Percentiles rank a stretch among this genome's conserved stretches.
Evolutionary conservation across 257 asterid genomes (phyloP).

Genomic region (Ehretia macrophylla): DNA sequence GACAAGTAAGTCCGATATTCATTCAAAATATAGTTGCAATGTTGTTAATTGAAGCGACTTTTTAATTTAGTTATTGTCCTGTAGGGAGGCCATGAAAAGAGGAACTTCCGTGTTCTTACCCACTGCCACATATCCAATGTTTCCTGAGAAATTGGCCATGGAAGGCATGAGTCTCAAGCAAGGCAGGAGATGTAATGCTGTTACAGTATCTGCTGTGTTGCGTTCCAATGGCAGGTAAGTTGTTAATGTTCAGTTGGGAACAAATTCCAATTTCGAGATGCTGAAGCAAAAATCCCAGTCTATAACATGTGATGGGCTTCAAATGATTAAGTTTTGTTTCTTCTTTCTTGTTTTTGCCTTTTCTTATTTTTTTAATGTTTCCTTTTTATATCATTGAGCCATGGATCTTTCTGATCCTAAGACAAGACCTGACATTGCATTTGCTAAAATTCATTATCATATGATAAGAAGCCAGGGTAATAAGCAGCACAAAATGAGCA

Average conservation of each 20-base stretch:
- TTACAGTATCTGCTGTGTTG: constrained; percentile 79
- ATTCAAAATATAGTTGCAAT: constrained; percentile 8
- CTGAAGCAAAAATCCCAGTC: not conserved
- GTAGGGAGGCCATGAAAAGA: constrained; percentile 92
- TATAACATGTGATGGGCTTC: not conserved
- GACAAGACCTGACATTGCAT: too few relatives aligned
- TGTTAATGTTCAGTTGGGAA: constrained; percentile 1
- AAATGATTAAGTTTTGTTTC: too few relatives aligned
- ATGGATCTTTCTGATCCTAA: too few relatives aligned
- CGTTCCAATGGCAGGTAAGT: constrained; percentile 84
- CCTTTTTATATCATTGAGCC: too few relatives aligned
- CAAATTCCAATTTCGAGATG: too few relatives aligned
- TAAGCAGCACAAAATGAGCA: not conserved
- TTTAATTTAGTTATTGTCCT: constrained; percentile 22
- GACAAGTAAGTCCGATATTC: constrained; percentile 59
- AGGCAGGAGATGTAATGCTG: constrained; percentile 76
- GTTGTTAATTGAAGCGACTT: constrained; percentile 23
- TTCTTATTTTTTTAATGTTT: too few relatives aligned
- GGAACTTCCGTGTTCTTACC: constrained; percentile 90
- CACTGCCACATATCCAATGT: constrained; percentile 94
- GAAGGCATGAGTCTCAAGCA: constrained; percentile 97
- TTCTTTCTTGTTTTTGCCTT: too few relatives aligned
- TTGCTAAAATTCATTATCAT: too few relatives aligned
- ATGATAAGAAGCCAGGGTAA: too few relatives aligned
- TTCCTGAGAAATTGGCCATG: constrained; percentile 94